Conservation (phyloP, 2,329 filamentous ascomycete species). For the Microdochium nivale region DNA sequence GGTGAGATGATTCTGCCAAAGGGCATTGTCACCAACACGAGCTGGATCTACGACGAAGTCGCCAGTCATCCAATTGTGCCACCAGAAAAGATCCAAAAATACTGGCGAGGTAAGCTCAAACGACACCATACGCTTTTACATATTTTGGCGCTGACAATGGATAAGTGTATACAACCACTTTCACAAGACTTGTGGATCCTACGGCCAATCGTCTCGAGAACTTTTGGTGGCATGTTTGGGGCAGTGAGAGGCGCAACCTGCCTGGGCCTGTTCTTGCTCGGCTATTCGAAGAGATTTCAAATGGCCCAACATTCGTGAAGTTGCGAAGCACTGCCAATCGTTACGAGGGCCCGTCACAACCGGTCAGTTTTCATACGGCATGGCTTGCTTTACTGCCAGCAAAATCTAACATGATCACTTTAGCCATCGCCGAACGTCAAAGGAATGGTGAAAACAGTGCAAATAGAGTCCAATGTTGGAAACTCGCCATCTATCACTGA, state of each 20-base stretch:
- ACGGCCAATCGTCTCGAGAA: conserved; percentile 54
- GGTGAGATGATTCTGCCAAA: conserved; percentile 40
- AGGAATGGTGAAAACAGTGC: background rate
- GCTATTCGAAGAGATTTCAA: conserved; percentile 49
- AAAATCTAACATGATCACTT: conserved; percentile 9
- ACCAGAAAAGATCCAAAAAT: conserved; percentile 42
- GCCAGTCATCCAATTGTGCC: conserved; percentile 41
- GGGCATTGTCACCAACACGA: conserved; percentile 47
- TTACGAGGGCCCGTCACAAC: conserved; percentile 34
- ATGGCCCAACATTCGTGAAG: conserved; percentile 48
- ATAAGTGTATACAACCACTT: conserved; percentile 52
- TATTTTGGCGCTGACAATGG: conserved; percentile 2
- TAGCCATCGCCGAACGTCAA: background rate
- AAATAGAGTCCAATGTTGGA: background rate
- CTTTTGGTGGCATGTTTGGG: conserved; percentile 60
- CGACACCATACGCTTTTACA: conserved; percentile 3
- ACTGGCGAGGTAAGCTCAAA: conserved; percentile 43
- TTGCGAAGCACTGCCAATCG: conserved; percentile 43
- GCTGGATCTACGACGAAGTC: conserved; percentile 43
- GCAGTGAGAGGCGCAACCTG: conserved; percentile 44
- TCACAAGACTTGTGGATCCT: conserved; percentile 50
- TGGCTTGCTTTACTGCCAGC: conserved; percentile 6
- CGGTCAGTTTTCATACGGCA: conserved; percentile 27
- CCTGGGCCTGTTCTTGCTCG: conserved; percentile 44
- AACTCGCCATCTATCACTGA: too few relatives aligned